These are phyloP conservation scores for Nitzschia sp. DNA, from an alignment of 108 stramenopile genomes.

Conservation along the genomic window DNA sequence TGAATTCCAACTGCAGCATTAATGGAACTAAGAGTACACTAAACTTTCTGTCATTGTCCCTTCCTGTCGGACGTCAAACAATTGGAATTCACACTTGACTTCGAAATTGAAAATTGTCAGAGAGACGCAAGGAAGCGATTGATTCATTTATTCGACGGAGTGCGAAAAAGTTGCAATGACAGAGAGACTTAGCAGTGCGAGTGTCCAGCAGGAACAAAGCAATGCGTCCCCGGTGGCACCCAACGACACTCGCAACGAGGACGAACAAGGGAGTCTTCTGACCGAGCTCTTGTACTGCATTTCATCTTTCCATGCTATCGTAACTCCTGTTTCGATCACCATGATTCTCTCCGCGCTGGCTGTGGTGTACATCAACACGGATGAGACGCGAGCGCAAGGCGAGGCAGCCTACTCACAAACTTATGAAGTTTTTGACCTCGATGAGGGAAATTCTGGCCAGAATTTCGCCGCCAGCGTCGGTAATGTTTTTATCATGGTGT, in stretches of 20 bases:
- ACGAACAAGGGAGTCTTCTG: neutral
- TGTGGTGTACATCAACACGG: slow-evolving; percentile 65
- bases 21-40: too few species aligned
- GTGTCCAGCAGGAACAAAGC: too few species aligned
- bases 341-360: slow-evolving; percentile 78
- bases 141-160: too few species aligned
- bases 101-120: too few species aligned
- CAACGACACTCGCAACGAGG: neutral
- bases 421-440: slow-evolving; percentile 60
- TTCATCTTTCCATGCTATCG: slow-evolving; percentile 69
- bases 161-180: too few species aligned
- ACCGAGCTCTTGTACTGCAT: slow-evolving; percentile 27
- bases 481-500: slow-evolving; percentile 93
- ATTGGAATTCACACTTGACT: too few species aligned
- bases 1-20: too few species aligned
- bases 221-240: too few species aligned
- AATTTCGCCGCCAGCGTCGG: slow-evolving; percentile 72
- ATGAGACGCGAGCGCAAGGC: slow-evolving; percentile 54
- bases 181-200: too few species aligned
- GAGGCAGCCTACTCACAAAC: slow-evolving; percentile 50
- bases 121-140: too few species aligned
- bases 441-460: slow-evolving; percentile 50
- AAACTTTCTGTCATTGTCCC: too few species aligned
- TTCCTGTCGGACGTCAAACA: too few species aligned
- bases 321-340: slow-evolving; percentile 48